A percentile compares a stretch with the other conserved stretches of the same genome.
Conservation (phyloP, 2,329 filamentous ascomycete genomes). For the Colletotrichum falcatum region DNA sequence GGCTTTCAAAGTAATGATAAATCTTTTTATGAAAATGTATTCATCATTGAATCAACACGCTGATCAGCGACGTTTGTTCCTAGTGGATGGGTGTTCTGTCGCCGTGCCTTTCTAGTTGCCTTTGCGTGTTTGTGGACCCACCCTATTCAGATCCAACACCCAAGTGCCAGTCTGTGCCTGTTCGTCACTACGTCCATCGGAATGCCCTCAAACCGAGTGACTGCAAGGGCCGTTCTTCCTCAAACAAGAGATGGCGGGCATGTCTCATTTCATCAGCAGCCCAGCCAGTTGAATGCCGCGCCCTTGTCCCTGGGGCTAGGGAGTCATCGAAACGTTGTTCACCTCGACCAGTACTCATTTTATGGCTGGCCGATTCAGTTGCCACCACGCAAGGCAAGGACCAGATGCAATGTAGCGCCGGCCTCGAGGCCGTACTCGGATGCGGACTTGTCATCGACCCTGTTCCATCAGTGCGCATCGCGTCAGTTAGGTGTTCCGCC, state of each 20-base stretch:
- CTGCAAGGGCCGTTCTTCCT: neutral
- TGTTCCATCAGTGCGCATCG: slow-evolving; percentile 52
- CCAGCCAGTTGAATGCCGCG: too few species aligned
- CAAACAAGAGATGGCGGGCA: neutral
- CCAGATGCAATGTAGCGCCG: slow-evolving; percentile 93
- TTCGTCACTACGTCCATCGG: neutral
- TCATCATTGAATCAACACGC: neutral
- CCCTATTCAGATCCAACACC: neutral
- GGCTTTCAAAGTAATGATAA: neutral
- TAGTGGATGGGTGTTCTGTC: neutral
- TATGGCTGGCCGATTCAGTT: slow-evolving; percentile 15
- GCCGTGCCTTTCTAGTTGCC: neutral
- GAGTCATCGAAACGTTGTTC: neutral
- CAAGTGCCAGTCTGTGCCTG: neutral
- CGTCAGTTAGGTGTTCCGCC: slow-evolving; percentile 4
- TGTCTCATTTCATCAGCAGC: neutral
- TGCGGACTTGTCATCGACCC: slow-evolving; percentile 95
- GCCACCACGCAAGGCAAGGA: slow-evolving; percentile 92
- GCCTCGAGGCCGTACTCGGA: slow-evolving; percentile 90
- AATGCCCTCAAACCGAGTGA: neutral
- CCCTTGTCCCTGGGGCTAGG: neutral
- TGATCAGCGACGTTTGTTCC: neutral
- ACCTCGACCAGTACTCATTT: neutral
- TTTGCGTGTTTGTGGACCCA: neutral
- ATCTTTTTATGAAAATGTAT: too few species aligned